These are phyloP conservation scores for Xylaria venustula DNA, from an alignment of 495 filamentous ascomycete genomes.

Conservation along the genomic window DNA sequence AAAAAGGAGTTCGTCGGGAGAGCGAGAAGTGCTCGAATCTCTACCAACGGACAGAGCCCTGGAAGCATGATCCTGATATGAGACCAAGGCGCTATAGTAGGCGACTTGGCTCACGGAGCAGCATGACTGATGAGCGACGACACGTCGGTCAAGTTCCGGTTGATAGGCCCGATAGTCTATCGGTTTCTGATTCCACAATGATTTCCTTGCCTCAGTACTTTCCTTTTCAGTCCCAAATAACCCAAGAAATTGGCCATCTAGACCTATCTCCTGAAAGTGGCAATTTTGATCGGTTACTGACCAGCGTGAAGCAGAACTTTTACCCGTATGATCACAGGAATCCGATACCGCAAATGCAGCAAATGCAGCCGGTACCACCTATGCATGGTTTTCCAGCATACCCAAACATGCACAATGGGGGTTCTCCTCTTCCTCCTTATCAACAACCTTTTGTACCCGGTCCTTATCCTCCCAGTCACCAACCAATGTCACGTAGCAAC, in stretches of 20 bases:
- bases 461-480: constrained; percentile 55
- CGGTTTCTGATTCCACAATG: constrained; percentile 24
- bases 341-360: constrained; percentile 26
- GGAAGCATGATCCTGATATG: constrained; percentile 26
- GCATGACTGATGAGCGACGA: constrained; percentile 18
- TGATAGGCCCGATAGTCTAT: constrained; percentile 14
- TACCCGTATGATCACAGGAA: too few species aligned
- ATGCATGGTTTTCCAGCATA: constrained; percentile 42
- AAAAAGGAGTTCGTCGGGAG: constrained; percentile 42
- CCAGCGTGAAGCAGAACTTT: constrained; percentile 56
- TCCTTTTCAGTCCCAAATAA: constrained; percentile 35
- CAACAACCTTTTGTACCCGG: constrained; percentile 50
- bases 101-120: constrained; percentile 35
- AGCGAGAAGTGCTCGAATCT: constrained; percentile 43
- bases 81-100: constrained; percentile 39
- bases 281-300: constrained; percentile 75
- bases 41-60: constrained; percentile 31
- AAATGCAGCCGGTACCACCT: constrained; percentile 22
- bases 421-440: constrained; percentile 45
- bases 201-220: constrained; percentile 28
- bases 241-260: constrained; percentile 27
- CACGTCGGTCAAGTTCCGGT: constrained; percentile 10
- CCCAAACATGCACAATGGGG: constrained; percentile 48
- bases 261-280: constrained; percentile 69
- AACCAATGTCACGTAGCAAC: constrained; percentile 76